Evolutionary conservation across 176 grass and related monocot species (phyloP), one percentile per base, ranked within the genome.

Genomic region (Aegilops umbellulata): DNA sequence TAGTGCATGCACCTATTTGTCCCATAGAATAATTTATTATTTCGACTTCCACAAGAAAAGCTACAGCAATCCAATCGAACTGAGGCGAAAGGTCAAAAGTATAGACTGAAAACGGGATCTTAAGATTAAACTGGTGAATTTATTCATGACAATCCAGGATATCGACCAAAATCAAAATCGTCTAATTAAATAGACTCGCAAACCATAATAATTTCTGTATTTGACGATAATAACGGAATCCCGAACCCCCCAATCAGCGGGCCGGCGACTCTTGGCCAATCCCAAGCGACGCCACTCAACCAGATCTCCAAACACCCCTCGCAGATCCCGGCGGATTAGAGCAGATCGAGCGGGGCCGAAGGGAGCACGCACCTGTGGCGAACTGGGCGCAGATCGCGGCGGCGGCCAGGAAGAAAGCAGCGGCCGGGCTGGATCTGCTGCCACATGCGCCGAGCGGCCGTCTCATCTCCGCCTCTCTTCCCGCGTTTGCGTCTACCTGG

Each of bases 301-400:
- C 44, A 78, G 86, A 91, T 88, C 71, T 76, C 77, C 16, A 46
- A 46, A 11, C 10, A n/a, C 6, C 4, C 0, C 9, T 10, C 77
- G 2, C 31, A 8, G 76, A 79, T 73, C 74, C 20, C 7, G 23
- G 10, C 20, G 76, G 25, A 0, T 30, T 38, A 47, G 2, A 58
- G 5, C 20, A 22, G 41, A 49, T 51, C 72, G 5, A 63, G 27
- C 47, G 68, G 51, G 66, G 82, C 22, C 5, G 2, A 29, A n/a
- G 27, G 63, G 41, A 35, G 82, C 30, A 64, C 86, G 51, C 67
- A 91, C 90, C 90, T 85, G 90, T 51, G 23, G 71, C 55, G 70
- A 91, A 78, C 71, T 88, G 86, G 44, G 35, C 62, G 76, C 72
- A 86, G 92, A 80, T 86, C 62, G 74, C 84, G 79, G 84, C 44